Percentiles rank a stretch among this genome's conserved stretches.
Evolutionary conservation across 805 yeast genomes (phyloP).

Genomic region (Barnettozyma vustinii): DNA sequence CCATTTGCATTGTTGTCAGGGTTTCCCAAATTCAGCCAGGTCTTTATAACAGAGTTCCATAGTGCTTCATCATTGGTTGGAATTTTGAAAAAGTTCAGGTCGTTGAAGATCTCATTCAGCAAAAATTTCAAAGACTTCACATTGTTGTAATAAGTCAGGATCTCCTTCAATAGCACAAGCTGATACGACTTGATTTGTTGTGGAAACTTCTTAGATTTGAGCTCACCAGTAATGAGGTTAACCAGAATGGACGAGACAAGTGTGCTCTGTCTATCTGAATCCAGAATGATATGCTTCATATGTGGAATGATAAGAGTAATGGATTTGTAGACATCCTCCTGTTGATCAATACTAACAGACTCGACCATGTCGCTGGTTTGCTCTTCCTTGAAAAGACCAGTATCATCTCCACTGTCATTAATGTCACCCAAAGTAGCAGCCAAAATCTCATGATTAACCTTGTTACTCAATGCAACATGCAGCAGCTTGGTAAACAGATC

Average conservation of each 20-base stretch:
- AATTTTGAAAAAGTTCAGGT: conserved; percentile 47
- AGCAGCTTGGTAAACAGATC: conserved; percentile 39
- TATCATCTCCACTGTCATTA: not conserved
- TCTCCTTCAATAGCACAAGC: conserved; percentile 37
- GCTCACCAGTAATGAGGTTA: conserved; percentile 47
- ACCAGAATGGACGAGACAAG: conserved; percentile 47
- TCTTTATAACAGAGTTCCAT: conserved; percentile 53
- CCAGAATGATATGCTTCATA: conserved; percentile 31
- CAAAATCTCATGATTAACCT: conserved; percentile 14
- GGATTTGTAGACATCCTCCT: conserved; percentile 41
- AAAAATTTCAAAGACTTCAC: conserved; percentile 58
- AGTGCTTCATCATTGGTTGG: conserved; percentile 23
- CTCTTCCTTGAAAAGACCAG: not conserved
- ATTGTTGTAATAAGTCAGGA: conserved; percentile 25
- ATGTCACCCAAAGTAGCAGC: conserved; percentile 11
- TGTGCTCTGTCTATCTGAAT: conserved; percentile 53
- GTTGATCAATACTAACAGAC: conserved; percentile 15
- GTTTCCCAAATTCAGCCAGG: conserved; percentile 61
- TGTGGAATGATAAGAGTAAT: conserved; percentile 33
- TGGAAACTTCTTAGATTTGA: conserved; percentile 40
- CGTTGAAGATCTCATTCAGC: conserved; percentile 61
- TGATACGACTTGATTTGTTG: conserved; percentile 35
- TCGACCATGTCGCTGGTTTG: conserved; percentile 3
- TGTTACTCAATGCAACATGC: conserved; percentile 26
- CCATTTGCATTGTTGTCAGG: not conserved